Base-by-base conservation (phyloP, 176 grass and related monocot genomes). In the Oryza longistaminata region DNA sequence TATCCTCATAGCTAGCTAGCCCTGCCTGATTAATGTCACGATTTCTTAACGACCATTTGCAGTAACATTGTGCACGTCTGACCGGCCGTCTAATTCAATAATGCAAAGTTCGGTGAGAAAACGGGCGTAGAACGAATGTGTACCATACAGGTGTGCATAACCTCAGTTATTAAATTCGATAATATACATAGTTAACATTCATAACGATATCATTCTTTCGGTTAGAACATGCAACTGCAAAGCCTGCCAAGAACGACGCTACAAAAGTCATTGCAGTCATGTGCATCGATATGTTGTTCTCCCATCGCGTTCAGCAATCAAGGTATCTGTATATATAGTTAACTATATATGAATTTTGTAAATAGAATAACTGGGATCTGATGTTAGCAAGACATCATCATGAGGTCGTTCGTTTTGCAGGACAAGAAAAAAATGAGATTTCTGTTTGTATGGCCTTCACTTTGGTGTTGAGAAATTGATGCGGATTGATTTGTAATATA, bases 191-290 rank as follows among this genome's bases (percentile, higher is more conserved):
- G 7, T 61, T 70, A 39, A 69, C 37, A 37, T 0, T 70, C 3
- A n/a, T 42, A n/a, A 19, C 16, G 16, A 70, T n/a, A 11, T 10
- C 2, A 19, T 39, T 33, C 11, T 10, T 19, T 7, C 66, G 3
- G 25, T 31, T 74, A 74, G 71, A 8, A 75, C 48, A 35, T 55
- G 48, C 73, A 55, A 34, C 17, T n/a, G 58, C 52, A 37, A 55
- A 55, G 14, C 49, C 48, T 19, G 10, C 29, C 29, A 34, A 3
- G n/a, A 75, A 75, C 27, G 17, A 21, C 33, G 67, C 49, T 35
- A 34, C 72, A 75, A 21, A 75, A 55, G 27, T 76, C 74, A 12
- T 58, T 60, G 31, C 25, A n/a, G 19, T 58, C 17, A 76, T 76
- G 74, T 76, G 49, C 74, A 76, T 33, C 49, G 50, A 76, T 49